Evolutionary conservation across 345 rosid genomes (phyloP), one percentile per base, ranked within the genome.

Genomic region (Microcos paniculata): DNA sequence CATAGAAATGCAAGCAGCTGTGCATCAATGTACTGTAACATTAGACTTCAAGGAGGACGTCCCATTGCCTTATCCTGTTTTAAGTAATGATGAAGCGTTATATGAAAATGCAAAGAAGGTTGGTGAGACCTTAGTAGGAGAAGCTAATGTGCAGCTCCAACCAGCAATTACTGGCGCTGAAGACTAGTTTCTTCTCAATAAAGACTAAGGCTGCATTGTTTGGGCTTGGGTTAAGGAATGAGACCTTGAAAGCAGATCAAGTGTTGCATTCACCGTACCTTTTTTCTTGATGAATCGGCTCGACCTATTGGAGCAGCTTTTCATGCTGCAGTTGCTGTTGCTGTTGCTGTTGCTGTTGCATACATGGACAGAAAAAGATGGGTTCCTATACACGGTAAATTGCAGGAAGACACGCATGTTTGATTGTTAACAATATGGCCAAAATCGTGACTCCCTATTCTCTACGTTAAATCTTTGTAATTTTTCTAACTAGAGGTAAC

Each of bases 281-380:
- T 87, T 78, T 78, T 88, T 64, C 71, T 91, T 24, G 92, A 91
- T 35, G 94, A 91, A 81, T 85, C 80, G 59, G 86, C 86, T 46
- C 83, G 89, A 52, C 91, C 91, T 0, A 48, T 90, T n/a, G 96
- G 96, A 35, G 90, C 89, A 48, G 94, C 90, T 81, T 82, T 91
- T 64, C 86, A 89, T 77, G 88, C 90, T n/a, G n/a, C n/a, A n/a
- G n/a, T n/a, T n/a, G n/a, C n/a, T n/a, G n/a, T n/a, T n/a, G n/a
- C n/a, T n/a, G n/a, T n/a, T 70, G 87, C 90, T 4, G 82, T 84
- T 62, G 93, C 92, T 0, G 76, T 87, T 43, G 85, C 93, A 1
- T 91, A 89, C 80, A 53, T 91, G 76, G 88, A 35, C 40, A 35
- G 40, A 58, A 58, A 35, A 58, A 26, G 9, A 15, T 12, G 26